Evolutionary conservation across 2,329 filamentous ascomycete species (phyloP), one percentile per base, ranked within the genome.

Genomic region (Waltergamsia citrina): DNA sequence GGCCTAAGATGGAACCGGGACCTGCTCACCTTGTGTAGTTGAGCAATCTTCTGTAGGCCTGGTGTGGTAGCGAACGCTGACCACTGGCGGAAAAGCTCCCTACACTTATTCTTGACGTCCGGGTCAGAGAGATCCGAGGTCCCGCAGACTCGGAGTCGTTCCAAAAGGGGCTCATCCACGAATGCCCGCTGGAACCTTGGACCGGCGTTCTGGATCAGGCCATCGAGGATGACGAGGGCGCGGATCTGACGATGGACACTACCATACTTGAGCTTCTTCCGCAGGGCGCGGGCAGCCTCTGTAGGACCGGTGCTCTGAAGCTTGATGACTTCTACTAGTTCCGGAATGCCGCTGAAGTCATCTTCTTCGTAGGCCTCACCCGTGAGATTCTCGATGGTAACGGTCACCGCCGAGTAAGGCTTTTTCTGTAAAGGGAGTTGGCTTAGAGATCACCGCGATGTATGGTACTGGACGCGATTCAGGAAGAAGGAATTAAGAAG

Each of bases 251-350:
- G 81, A 57, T 96, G 90, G n/a, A 85, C 71, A 50, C 78, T 94
- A 47, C 92, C 92, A 59, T 98, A 96, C 65, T 98, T 98, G 71
- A 98, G 75, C 67, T 96, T 96, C 74, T 98, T 98, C 40, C 92
- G 78, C 47, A 98, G 74, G 31, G 92, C 88, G 51, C 92, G 78
- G 35, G 90, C 86, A 38, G 88, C 88, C 65, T 98, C 92, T 10
- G 77, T 74, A 2, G 92, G 86, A 0, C 92, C 92, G 6, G 84
- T 83, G 18, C 74, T 71, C 59, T 98, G 92, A 38, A 98, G 77
- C 44, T 84, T 82, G 53, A 98, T 85, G 37, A 92, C 86, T 58
- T 98, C 92, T 42, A 96, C 85, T 17, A 98, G 76, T 49, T 96
- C 88, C 26, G 90, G 85, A 43, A 98, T 86, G 17, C 90, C 92